A percentile compares a stretch with the other conserved stretches of the same genome.
phyloP scores from a whole-genome alignment of 495 filamentous ascomycete species.

The Pyrenula massariospora region DNA sequence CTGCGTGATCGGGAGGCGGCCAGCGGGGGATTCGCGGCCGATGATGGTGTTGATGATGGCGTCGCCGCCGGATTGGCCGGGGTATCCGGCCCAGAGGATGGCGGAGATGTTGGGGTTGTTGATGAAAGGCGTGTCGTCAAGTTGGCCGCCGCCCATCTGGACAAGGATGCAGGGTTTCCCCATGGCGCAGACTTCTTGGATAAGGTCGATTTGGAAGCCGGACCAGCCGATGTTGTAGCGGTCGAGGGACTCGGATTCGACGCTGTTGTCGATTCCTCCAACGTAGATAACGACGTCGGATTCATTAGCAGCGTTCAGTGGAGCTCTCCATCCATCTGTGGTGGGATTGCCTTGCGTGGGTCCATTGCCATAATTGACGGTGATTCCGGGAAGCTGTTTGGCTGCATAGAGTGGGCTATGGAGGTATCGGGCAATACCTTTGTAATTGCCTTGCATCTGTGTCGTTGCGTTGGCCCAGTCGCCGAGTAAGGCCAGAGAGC shows the following conservation, averaged over 20 bases:
- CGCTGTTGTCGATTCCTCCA: conserved; percentile 44
- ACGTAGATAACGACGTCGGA: conserved; percentile 46
- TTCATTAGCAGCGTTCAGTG: conserved; percentile 32
- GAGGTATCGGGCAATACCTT: conserved; percentile 42
- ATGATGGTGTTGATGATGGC: conserved; percentile 43
- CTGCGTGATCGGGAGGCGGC: conserved; percentile 43
- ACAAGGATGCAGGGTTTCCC: conserved; percentile 45
- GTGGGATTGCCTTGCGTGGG: conserved; percentile 26
- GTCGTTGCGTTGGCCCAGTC: conserved; percentile 46
- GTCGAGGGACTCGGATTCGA: conserved; percentile 45
- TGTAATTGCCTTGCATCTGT: conserved; percentile 53
- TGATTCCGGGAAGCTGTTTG: conserved; percentile 22
- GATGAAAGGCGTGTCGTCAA: conserved; percentile 42
- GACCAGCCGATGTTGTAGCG: conserved; percentile 46
- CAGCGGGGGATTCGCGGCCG: conserved; percentile 42
- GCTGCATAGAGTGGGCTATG: conserved; percentile 39
- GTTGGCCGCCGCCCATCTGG: conserved; percentile 47
- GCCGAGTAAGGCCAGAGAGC: conserved; percentile 44
- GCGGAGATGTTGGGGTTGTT: conserved; percentile 36
- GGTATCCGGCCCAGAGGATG: conserved; percentile 47
- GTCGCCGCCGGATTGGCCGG: conserved; percentile 45
- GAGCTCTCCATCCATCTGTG: conserved; percentile 25
- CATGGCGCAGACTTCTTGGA: conserved; percentile 32
- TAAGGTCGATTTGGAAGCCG: conserved; percentile 41
- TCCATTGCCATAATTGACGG: conserved; percentile 37